A percentile compares a stretch with the other conserved stretches of the same genome.
phyloP scores from a whole-genome alignment of 257 asterid species.

The Gynochthodes officinalis region DNA sequence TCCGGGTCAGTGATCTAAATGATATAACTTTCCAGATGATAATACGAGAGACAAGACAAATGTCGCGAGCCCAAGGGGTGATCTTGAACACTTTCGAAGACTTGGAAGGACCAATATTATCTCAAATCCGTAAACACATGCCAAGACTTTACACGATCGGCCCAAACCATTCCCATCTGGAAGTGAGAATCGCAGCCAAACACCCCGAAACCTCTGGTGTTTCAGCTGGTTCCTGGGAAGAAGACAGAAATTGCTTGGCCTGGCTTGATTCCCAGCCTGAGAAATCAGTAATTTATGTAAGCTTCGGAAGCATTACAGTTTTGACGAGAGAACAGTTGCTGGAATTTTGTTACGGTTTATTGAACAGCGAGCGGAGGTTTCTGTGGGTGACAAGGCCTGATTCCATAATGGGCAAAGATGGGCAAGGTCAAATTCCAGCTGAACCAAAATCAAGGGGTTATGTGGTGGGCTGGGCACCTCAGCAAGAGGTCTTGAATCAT shows the following conservation, averaged over 20 bases:
- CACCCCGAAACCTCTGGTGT: not conserved
- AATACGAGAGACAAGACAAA: slow-evolving; percentile 1
- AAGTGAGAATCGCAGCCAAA: not conserved
- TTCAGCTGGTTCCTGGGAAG: slow-evolving; percentile 29
- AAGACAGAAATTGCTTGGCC: slow-evolving; percentile 22
- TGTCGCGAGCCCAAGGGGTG: slow-evolving; percentile 20
- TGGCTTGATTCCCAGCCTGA: slow-evolving; percentile 25
- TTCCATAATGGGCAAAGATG: slow-evolving; percentile 3
- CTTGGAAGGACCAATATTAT: slow-evolving; percentile 22
- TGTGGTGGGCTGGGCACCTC: slow-evolving; percentile 33
- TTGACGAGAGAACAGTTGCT: slow-evolving; percentile 14
- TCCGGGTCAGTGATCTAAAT: slow-evolving; percentile 7
- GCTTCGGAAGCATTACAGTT: slow-evolving; percentile 26
- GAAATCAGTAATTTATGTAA: slow-evolving; percentile 29
- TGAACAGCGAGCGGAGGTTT: slow-evolving; percentile 27
- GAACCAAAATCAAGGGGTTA: slow-evolving; percentile 17
- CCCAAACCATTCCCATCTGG: slow-evolving; percentile 20
- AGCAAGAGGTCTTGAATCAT: slow-evolving; percentile 24
- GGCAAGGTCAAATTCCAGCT: not conserved
- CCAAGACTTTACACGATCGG: slow-evolving; percentile 29
- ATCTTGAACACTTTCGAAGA: slow-evolving; percentile 33
- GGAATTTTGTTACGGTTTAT: slow-evolving; percentile 29
- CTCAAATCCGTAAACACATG: slow-evolving; percentile 15
- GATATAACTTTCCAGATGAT: slow-evolving; percentile 7
- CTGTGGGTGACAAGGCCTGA: slow-evolving; percentile 29